Conservation (phyloP, 805 yeast species). For the Metschnikowia peoriensis region DNA sequence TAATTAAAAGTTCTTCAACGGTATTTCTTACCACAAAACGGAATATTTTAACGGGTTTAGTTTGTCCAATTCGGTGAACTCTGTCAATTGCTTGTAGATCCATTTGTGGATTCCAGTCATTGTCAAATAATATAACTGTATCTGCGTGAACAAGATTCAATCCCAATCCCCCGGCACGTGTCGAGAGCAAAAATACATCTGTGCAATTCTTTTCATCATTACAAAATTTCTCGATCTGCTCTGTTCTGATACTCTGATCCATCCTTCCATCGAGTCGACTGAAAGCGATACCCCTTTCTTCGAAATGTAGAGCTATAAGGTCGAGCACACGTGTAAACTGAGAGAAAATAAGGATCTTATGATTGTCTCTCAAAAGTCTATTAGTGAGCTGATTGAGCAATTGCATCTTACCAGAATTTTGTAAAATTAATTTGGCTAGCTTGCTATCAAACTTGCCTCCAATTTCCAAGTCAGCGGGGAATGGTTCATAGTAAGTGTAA, state of each 20-base stretch:
- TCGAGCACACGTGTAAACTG: slow-evolving; percentile 88
- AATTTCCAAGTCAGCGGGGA: slow-evolving; percentile 42
- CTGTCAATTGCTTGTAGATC: slow-evolving; percentile 96
- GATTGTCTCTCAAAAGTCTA: slow-evolving; percentile 47
- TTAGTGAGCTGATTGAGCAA: slow-evolving; percentile 63
- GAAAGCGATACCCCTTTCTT: slow-evolving; percentile 40
- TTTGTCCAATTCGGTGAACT: slow-evolving; percentile 91
- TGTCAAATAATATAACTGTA: slow-evolving; percentile 84
- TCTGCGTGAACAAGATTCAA: slow-evolving; percentile 85
- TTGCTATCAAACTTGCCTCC: slow-evolving; percentile 32
- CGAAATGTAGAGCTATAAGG: slow-evolving; percentile 72
- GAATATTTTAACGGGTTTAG: slow-evolving; percentile 75
- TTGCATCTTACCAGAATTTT: slow-evolving; percentile 70
- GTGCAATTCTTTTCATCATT: slow-evolving; percentile 20
- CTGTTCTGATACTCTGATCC: slow-evolving; percentile 62
- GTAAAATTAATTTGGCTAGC: slow-evolving; percentile 33
- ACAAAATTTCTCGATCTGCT: slow-evolving; percentile 55
- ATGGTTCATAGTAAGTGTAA: slow-evolving; percentile 78
- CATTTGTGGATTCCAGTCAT: slow-evolving; percentile 97
- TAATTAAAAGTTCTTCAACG: slow-evolving; percentile 77
- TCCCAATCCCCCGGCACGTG: slow-evolving; percentile 95
- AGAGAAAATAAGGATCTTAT: slow-evolving; percentile 77
- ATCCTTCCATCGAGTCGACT: slow-evolving; percentile 79
- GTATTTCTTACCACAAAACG: slow-evolving; percentile 76
- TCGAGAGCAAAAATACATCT: slow-evolving; percentile 69